Base-by-base conservation (phyloP, 441 rosid species). In the Gossypium gossypioides region DNA sequence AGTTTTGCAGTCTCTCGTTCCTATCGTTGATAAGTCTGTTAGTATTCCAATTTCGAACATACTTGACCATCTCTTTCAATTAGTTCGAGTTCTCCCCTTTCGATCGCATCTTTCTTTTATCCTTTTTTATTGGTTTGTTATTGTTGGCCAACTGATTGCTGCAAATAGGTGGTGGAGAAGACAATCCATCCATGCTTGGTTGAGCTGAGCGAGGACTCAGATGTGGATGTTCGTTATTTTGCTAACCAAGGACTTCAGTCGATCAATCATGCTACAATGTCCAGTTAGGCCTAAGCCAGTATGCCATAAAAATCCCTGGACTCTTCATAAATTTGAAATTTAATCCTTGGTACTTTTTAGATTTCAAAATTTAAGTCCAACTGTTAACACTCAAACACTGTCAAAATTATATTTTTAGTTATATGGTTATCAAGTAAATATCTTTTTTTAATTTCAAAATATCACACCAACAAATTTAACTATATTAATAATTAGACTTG, bases 201-300 rank as follows among this genome's bases (percentile, higher is more conserved):
- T n/a, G 96, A 92, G 76, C 88, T 95, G 24, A 85, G 86, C 4
- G 99, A 94, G 84, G 97, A 92, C 61, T 94, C 97, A 19, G 99
- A 94, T 60, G 97, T 92, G 40, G 97, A 95, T 78, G 99, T 91
- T 44, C 81, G 99, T 3, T 95, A 84, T 72, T 95, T 87, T 58
- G 92, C 96, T 13, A 84, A 77, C 63, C 88, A 87, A 88, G 99
- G 96, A 15, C 79, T 95, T 16, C 91, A 87, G 74, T 82, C 95
- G 0, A 87, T 80, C 67, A 91, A 87, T 48, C 87, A 84, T 55
- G 86, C 85, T 62, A 89, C 88, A 93, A 89, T 89, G 90, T 88
- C 93, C 65, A 73, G 80, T 83, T 88, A 86, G 81, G 67, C 24
- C 57, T 16, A 52, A 16, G 57, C 54, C 18, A 13, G 7, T 6